Percentiles rank a stretch among this genome's conserved stretches.
These are phyloP conservation scores for Gossypium raimondii DNA, from an alignment of 345 rosid genomes.

Conservation along the genomic window DNA sequence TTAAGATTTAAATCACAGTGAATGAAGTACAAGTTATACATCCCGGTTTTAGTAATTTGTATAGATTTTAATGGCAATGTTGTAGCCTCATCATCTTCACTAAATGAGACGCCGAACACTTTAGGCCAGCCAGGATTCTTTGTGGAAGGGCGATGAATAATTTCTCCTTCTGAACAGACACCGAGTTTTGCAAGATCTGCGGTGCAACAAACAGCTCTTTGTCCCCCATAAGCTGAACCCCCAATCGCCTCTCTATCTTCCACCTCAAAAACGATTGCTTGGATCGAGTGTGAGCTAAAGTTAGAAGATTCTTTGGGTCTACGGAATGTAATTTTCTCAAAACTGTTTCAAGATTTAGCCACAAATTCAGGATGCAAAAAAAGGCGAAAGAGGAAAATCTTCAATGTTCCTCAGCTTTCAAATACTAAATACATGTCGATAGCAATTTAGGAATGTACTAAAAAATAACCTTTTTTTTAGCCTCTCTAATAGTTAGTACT, in stretches of 20 bases:
- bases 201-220: constrained; percentile 90
- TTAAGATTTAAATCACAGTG: constrained; percentile 71
- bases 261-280: constrained; percentile 77
- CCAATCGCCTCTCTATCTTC: constrained; percentile 84
- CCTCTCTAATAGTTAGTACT: background rate
- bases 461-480: background rate
- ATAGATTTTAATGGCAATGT: constrained; percentile 49
- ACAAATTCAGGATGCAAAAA: constrained; percentile 3
- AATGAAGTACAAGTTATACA: constrained; percentile 90
- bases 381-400: constrained; percentile 5
- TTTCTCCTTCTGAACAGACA: constrained; percentile 65
- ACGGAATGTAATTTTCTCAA: constrained; percentile 70
- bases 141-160: constrained; percentile 71
- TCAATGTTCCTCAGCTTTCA: background rate
- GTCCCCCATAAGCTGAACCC: constrained; percentile 96
- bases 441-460: background rate
- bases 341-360: constrained; percentile 39
- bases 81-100: constrained; percentile 37
- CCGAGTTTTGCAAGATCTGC: constrained; percentile 85
- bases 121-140: constrained; percentile 70
- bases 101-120: constrained; percentile 58
- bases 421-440: background rate
- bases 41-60: constrained; percentile 72
- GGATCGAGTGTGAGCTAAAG: constrained; percentile 52
- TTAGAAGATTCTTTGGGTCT: constrained; percentile 48